phyloP scores from a whole-genome alignment of 1,284 basidiomycete genomes.

The Ceratobasidium sp. region DNA sequence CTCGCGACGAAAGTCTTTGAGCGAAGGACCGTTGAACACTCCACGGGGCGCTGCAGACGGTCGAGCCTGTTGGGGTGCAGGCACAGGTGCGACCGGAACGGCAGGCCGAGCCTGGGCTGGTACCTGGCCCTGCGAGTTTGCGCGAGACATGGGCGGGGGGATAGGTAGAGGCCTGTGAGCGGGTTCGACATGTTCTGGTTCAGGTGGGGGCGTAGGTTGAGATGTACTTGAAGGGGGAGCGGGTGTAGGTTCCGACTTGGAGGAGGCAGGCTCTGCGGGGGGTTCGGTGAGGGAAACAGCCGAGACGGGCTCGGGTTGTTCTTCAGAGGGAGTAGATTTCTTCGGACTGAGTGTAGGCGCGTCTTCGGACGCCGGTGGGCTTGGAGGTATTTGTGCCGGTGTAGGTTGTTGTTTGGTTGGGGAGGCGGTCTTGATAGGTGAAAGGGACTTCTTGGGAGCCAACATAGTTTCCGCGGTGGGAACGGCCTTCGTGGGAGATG shows the following conservation, averaged over 20 bases:
- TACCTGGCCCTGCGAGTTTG: constrained; percentile 7
- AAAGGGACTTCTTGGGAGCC: too few relatives aligned
- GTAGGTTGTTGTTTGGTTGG: neutral
- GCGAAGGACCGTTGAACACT: constrained; percentile 32
- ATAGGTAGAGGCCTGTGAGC: constrained; percentile 13
- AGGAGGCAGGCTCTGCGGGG: too few relatives aligned
- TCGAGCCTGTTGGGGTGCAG: constrained; percentile 15
- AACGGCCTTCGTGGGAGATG: neutral
- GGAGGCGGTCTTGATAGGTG: constrained; percentile 13
- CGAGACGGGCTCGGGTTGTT: neutral
- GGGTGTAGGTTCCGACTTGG: neutral
- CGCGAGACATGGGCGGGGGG: neutral
- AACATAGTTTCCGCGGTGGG: neutral
- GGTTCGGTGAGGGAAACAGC: too few relatives aligned
- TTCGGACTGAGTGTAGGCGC: constrained; percentile 17
- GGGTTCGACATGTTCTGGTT: constrained; percentile 17
- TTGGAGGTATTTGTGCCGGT: constrained; percentile 28
- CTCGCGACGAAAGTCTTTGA: constrained; percentile 38
- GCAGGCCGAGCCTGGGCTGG: neutral
- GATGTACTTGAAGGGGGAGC: neutral
- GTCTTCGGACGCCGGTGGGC: constrained; percentile 41
- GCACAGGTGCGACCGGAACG: neutral
- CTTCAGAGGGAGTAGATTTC: constrained; percentile 15
- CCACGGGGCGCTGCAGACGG: constrained; percentile 17
- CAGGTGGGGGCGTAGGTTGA: constrained; percentile 7